Evolutionary conservation across 495 filamentous ascomycete genomes (phyloP).

Genomic region (Talaromyces wortmannii): DNA sequence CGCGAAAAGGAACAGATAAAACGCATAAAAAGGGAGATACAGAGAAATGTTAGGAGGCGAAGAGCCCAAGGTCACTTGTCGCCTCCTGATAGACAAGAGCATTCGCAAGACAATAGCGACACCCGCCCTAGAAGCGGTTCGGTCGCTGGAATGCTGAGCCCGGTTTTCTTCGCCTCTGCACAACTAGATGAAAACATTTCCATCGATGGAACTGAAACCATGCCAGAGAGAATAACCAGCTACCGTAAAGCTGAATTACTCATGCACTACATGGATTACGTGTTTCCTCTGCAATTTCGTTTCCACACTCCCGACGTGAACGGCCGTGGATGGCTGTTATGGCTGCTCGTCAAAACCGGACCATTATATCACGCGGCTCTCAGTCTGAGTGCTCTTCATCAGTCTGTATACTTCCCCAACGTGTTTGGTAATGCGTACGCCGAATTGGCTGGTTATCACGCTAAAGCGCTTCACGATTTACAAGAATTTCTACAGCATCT

Average conservation of each 20-base stretch:
- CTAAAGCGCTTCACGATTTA: neutral
- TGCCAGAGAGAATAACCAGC: neutral
- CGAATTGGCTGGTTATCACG: neutral
- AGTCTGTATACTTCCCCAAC: neutral
- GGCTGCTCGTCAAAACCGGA: neutral
- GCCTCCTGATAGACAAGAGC: too few relatives aligned
- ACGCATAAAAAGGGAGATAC: neutral
- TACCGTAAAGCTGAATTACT: neutral
- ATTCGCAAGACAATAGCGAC: too few relatives aligned
- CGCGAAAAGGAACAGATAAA: neutral
- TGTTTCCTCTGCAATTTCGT: conserved; percentile 3
- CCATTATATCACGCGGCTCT: conserved; percentile 1
- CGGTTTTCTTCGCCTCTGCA: neutral
- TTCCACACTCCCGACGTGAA: neutral
- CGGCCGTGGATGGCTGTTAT: neutral
- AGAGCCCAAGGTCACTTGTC: neutral
- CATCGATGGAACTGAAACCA: too few relatives aligned
- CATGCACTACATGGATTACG: conserved; percentile 1
- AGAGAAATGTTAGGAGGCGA: neutral
- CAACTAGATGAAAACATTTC: neutral
- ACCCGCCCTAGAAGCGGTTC: too few relatives aligned
- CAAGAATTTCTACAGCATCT: neutral
- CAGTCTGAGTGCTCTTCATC: conserved; percentile 1
- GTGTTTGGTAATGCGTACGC: neutral
- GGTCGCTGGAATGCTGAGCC: neutral